Base-by-base conservation (phyloP, 2,329 filamentous ascomycete species). In the Karstenula rhodostoma region DNA sequence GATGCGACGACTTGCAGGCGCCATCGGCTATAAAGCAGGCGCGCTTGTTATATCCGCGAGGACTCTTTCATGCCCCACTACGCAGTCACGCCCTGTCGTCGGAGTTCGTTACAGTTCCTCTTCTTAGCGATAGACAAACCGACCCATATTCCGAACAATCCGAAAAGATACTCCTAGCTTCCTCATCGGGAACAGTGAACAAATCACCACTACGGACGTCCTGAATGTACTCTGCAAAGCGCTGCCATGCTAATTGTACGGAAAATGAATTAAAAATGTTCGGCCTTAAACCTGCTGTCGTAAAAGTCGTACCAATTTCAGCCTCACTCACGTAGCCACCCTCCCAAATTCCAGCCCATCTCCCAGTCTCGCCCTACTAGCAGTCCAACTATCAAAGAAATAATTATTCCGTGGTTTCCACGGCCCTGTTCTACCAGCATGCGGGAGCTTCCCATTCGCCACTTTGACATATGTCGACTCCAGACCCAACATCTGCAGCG, bases 401-500 rank as follows among this genome's bases (percentile, higher is more conserved):
- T 83, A 84, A 60, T 79, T 80, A 32, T 74, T 75, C 49, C 82
- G 68, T 29, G 79, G 75, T 64, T 70, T 65, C 82, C 82, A 84
- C 17, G 79, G 78, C 0, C 79, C 81, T 6, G 67, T 67, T 13
- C 75, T 73, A 2, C 83, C 84, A 1, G 78, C 80, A 62, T 82
- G 84, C 0, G 86, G 86, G 51, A 87, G 71, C 19, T 55, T 59
- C 13, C 37, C 59, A 25, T 70, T 61, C 2, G 77, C 81, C 35
- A 77, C 78, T 64, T 80, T 79, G 2, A 87, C 64, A 66, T 87
- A 87, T 0, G 85, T 87, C 5, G 81, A 82, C 5, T 74, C 82
- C 9, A 87, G 65, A 12, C 76, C 78, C 58, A 86, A 70, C 35
- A 84, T 70, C 1, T 75, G 73, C 59, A 69, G 70, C 13, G 76